Evolutionary conservation across 805 yeast genomes (phyloP).

Genomic region (Metschnikowia orientalis): DNA sequence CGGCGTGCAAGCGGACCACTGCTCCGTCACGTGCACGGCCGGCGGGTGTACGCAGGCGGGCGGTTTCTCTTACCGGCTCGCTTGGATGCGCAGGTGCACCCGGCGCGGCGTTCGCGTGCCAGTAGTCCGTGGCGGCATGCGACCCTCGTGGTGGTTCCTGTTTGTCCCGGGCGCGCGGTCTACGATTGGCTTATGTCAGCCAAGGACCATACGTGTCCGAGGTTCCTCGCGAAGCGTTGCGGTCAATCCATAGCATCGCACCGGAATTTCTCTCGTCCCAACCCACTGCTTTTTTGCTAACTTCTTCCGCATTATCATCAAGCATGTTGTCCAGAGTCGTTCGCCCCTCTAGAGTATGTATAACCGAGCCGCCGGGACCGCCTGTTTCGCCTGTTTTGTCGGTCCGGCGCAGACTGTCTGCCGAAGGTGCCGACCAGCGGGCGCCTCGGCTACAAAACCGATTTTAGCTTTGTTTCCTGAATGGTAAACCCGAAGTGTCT

Average conservation of each 20-base stretch:
- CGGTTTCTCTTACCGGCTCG: no score
- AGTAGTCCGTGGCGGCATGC: slow-evolving; percentile 3
- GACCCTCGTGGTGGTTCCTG: slow-evolving; percentile 1
- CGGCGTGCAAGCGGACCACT: no score
- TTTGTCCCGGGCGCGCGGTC: slow-evolving; percentile 7
- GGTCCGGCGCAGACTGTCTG: no score
- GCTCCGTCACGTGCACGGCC: no score
- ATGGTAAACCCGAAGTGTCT: no score
- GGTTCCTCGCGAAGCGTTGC: slow-evolving; percentile 10
- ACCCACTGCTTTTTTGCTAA: slow-evolving; percentile 7
- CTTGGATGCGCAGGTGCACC: no score
- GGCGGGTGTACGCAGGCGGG: no score
- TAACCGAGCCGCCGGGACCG: no score
- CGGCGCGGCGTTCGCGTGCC: slow-evolving; percentile 5
- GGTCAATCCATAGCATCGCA: slow-evolving; percentile 10
- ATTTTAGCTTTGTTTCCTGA: no score
- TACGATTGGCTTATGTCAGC: slow-evolving; percentile 14
- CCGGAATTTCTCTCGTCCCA: slow-evolving; percentile 7
- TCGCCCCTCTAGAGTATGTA: slow-evolving; percentile 42
- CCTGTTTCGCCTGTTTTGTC: no score
- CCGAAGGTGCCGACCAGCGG: no score
- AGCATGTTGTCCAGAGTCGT: slow-evolving; percentile 42
- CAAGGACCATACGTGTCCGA: slow-evolving; percentile 24
- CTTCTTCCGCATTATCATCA: slow-evolving; percentile 3
- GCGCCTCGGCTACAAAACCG: no score